Evolutionary conservation across 139 green algal species (phyloP).

Genomic region (Medakamo hakoo): DNA sequence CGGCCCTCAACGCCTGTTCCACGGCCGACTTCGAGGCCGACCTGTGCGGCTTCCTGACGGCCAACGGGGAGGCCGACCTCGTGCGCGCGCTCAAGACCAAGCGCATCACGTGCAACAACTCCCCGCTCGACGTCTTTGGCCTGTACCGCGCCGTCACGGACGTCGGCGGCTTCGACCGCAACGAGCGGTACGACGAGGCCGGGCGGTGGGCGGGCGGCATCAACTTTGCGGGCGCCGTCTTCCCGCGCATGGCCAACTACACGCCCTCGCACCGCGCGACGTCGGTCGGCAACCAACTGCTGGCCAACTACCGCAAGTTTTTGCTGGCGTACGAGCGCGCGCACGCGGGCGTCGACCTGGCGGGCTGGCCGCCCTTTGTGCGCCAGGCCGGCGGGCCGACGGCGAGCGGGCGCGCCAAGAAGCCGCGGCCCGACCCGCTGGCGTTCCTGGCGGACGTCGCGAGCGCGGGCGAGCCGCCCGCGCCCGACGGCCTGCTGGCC

Average conservation of each 20-base stretch:
- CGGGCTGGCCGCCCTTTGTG: background rate
- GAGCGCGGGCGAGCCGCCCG: background rate
- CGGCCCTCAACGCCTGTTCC: slow-evolving; percentile 14
- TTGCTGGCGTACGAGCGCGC: slow-evolving; percentile 15
- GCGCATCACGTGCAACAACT: slow-evolving; percentile 27
- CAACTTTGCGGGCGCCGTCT: slow-evolving; percentile 24
- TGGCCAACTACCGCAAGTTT: slow-evolving; percentile 36
- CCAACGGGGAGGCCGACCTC: slow-evolving; percentile 15
- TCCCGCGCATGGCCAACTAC: slow-evolving; percentile 30
- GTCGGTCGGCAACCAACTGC: slow-evolving; percentile 28
- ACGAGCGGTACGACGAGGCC: slow-evolving; percentile 27
- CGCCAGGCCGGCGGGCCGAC: too few relatives aligned
- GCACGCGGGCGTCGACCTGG: slow-evolving; percentile 7
- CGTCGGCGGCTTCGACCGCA: slow-evolving; percentile 17
- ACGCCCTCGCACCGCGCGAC: slow-evolving; percentile 25
- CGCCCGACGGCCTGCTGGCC: too few relatives aligned
- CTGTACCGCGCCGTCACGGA: slow-evolving; percentile 30
- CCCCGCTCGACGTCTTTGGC: slow-evolving; percentile 28
- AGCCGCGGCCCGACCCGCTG: slow-evolving; percentile 2
- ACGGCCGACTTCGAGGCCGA: slow-evolving; percentile 25
- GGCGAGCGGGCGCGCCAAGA: too few relatives aligned
- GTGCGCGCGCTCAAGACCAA: slow-evolving; percentile 14
- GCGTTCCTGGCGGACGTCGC: slow-evolving; percentile 16
- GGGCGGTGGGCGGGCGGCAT: slow-evolving; percentile 24
- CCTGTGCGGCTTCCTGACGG: slow-evolving; percentile 20